Evolutionary conservation across 164 flowering plant species (phyloP), one percentile per base, ranked within the genome.

Genomic region (Liquidambar formosana): DNA sequence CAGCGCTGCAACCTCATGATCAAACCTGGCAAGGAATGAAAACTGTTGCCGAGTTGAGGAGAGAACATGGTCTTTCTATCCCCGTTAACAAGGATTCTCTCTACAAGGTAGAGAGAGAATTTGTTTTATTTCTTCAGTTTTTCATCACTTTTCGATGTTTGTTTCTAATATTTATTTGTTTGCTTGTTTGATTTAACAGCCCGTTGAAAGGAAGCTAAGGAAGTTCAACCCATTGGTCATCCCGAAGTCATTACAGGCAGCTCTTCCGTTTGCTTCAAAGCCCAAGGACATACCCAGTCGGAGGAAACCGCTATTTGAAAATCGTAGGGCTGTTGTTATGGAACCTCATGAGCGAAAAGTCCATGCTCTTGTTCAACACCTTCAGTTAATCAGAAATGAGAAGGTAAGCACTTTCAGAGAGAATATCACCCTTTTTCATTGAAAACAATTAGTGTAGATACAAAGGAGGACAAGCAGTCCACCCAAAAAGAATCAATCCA

Each of bases 71-170:
- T 76, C 77, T 91, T 69, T 85, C 86, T 25, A 65, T 91, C 71
- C 94, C 99, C 21, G 84, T 88, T 12, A 95, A 90, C 80, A 93
- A 90, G 82, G 99, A 95, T 77, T 95, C 99, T 16, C 74, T 88
- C 22, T 95, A 95, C 79, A 90, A 86, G 97, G 97, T n/a, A n/a
- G n/a, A n/a, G n/a, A n/a, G n/a, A n/a, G n/a, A n/a, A n/a, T 91
- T 64, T 61, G 41, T 22, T 63, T 15, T 57, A 26, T 33, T 46
- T 19, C 10, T 8, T 2, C 28, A n/a, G n/a, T 14, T 0, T 25
- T 38, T 63, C 5, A 54, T 6, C n/a, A n/a, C n/a, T n/a, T 67
- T 67, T n/a, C 5, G 44, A 3, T 51, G 12, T 66, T n/a, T 57
- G 14, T 3, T 11, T 44, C 41, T 33, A 33, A 33, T 2, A 33